phyloP scores from a whole-genome alignment of 129 eudicot genomes.

The Pulicaria dysenterica region DNA sequence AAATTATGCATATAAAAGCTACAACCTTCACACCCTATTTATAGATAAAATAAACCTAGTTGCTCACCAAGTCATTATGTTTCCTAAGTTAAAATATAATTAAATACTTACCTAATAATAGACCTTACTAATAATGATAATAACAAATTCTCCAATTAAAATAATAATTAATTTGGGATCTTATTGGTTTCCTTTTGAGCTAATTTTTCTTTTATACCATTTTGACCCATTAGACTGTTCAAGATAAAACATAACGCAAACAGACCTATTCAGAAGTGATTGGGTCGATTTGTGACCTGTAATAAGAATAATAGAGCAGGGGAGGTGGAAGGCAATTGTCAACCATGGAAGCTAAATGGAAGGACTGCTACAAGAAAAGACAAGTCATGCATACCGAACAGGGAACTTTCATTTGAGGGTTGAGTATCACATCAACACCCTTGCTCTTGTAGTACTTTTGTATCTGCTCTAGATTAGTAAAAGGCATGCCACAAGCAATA shows the following conservation, averaged over 20 bases:
- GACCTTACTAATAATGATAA: no score
- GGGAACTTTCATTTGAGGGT: conserved; percentile 91
- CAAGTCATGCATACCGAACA: conserved; percentile 68
- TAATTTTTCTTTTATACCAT: no score
- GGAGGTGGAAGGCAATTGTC: background rate
- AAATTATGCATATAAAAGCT: no score
- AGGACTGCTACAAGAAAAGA: background rate
- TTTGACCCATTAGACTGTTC: background rate
- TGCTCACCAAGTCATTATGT: no score
- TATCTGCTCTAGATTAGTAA: conserved; percentile 66
- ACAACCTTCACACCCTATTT: no score
- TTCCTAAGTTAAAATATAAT: no score
- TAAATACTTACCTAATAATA: no score
- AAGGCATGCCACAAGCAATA: conserved; percentile 69
- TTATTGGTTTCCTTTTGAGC: no score
- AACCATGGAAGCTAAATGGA: background rate
- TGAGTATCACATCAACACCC: conserved; percentile 70
- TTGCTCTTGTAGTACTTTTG: conserved; percentile 66
- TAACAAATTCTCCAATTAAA: no score
- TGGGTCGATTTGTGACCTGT: background rate
- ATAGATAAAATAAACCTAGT: no score
- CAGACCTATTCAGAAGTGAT: background rate
- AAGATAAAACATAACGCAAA: background rate
- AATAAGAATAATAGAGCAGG: background rate
- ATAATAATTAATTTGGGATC: no score